A percentile compares a stretch with the other conserved stretches of the same genome.
Conservation (phyloP, 768 basidiomycete species). For the Mycena alexandri region DNA sequence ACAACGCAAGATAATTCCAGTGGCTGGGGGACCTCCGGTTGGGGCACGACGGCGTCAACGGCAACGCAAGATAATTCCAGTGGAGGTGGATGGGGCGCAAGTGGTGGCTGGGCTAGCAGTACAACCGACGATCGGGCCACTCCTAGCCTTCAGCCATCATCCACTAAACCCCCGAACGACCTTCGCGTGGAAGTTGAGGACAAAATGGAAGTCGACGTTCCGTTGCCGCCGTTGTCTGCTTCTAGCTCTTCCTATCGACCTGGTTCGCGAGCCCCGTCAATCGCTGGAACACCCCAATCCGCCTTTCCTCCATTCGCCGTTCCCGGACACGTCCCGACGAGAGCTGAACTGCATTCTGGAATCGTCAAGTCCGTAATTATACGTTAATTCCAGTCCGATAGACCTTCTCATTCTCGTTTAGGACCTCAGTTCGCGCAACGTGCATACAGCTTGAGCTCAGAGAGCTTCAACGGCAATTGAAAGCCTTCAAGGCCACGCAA, state of each 20-base stretch:
- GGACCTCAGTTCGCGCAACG: slow-evolving; percentile 30
- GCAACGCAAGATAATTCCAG: not conserved
- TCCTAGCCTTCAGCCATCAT: not conserved
- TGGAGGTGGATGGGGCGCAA: not conserved
- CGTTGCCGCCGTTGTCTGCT: slow-evolving; percentile 23
- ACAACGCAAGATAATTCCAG: not conserved
- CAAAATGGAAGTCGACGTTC: slow-evolving; percentile 6
- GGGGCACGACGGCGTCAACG: not conserved
- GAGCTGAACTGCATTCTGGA: slow-evolving; percentile 20
- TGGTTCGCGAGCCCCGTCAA: slow-evolving; percentile 19
- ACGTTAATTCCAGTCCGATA: not conserved
- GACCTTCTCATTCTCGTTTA: slow-evolving; percentile 8
- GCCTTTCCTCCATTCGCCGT: slow-evolving; percentile 24
- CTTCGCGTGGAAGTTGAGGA: slow-evolving; percentile 16
- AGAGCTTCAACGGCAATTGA: slow-evolving; percentile 13
- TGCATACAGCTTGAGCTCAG: slow-evolving; percentile 24
- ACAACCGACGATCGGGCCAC: not conserved
- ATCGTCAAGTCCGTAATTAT: slow-evolving; percentile 28
- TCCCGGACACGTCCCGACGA: slow-evolving; percentile 17
- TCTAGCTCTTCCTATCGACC: slow-evolving; percentile 29
- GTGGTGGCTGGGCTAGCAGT: slow-evolving; percentile 8
- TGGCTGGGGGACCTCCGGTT: slow-evolving; percentile 6
- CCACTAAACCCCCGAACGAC: slow-evolving; percentile 6
- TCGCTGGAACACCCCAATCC: slow-evolving; percentile 22
- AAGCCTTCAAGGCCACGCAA: slow-evolving; percentile 29